Evolutionary conservation across 1,284 basidiomycete species (phyloP), one percentile per base, ranked within the genome.

Genomic region (Fomitopsis betulina): DNA sequence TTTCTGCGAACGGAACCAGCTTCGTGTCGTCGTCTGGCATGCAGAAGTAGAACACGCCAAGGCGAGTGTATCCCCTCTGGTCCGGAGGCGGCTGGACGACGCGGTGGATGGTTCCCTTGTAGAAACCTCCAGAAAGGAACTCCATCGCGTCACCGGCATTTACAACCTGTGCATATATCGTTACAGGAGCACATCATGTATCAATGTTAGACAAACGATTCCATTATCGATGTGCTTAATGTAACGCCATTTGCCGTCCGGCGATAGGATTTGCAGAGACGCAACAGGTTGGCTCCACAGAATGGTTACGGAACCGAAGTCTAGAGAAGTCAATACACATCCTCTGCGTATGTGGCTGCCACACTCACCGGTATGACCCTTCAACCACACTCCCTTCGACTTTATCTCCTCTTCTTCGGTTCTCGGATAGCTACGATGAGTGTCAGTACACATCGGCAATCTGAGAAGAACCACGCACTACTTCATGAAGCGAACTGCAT

Each of bases 281-380:
- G 80, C 73, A 1, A 86, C 78, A 0, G 85, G 84, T 58, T 86
- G 85, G 49, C 81, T 83, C 73, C 79, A 85, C 9, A 86, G 68
- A 12, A 85, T 78, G 1, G 78, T 82, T 53, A 87, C 71, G 6
- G 75, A 78, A 9, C 81, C 83, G 59, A 82, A 76, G 63, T 86
- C 84, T 85, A 38, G 2, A 0, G 25, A 17, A 19, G 3, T 9
- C 38, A 49, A 13, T 19, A 32, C 13, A 9, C n/a, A 19, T 5
- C 1, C n/a, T 21, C 15, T n/a, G n/a, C n/a, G 13, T 25, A 13
- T 13, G 32, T 15, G 0, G 19, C 35, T 8, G 27, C 2, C 3
- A 9, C 21, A 30, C 42, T 27, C 33, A 80, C 83, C 83, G 4
- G 78, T 83, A 58, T 86, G 83, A 2, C 84, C 84, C 64, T 85